phyloP scores from a whole-genome alignment of 192 early-diverging fungal species.

The Backusella psychrophila region DNA sequence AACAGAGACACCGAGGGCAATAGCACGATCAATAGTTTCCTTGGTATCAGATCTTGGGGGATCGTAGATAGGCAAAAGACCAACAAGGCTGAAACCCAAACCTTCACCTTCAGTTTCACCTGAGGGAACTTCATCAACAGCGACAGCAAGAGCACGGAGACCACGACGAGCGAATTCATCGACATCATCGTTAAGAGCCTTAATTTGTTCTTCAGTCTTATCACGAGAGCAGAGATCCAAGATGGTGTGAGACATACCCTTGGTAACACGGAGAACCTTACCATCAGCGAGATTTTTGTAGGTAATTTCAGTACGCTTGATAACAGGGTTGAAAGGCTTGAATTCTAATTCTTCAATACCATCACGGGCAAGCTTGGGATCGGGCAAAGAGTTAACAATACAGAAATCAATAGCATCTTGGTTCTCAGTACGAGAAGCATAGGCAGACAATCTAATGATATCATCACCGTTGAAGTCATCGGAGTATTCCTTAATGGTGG shows the following conservation, averaged over 20 bases:
- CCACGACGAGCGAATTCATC: slow-evolving; percentile 64
- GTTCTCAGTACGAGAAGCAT: slow-evolving; percentile 72
- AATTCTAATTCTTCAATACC: slow-evolving; percentile 69
- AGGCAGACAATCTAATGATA: slow-evolving; percentile 66
- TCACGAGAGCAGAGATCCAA: slow-evolving; percentile 68
- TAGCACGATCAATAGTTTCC: slow-evolving; percentile 73
- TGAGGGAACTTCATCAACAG: slow-evolving; percentile 62
- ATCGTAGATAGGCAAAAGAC: slow-evolving; percentile 72
- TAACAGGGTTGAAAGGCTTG: slow-evolving; percentile 70
- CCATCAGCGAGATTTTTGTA: too few species aligned
- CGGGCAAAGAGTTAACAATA: slow-evolving; percentile 60
- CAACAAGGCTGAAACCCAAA: slow-evolving; percentile 64
- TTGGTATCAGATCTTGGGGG: slow-evolving; percentile 76
- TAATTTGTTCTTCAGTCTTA: slow-evolving; percentile 59
- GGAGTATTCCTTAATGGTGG: slow-evolving; percentile 69
- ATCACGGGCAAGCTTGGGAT: slow-evolving; percentile 54
- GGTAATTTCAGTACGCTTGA: slow-evolving; percentile 75
- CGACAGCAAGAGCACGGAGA: slow-evolving; percentile 73
- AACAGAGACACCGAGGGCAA: slow-evolving; percentile 71
- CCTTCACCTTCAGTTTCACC: slow-evolving; percentile 61
- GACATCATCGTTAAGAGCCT: slow-evolving; percentile 50
- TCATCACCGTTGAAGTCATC: slow-evolving; percentile 52
- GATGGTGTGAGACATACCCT: slow-evolving; percentile 73
- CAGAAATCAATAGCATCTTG: slow-evolving; percentile 80
- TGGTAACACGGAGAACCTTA: slow-evolving; percentile 65